Evolutionary conservation across 257 asterid species (phyloP), one percentile per base, ranked within the genome.

Genomic region (Cruciata laevipes): DNA sequence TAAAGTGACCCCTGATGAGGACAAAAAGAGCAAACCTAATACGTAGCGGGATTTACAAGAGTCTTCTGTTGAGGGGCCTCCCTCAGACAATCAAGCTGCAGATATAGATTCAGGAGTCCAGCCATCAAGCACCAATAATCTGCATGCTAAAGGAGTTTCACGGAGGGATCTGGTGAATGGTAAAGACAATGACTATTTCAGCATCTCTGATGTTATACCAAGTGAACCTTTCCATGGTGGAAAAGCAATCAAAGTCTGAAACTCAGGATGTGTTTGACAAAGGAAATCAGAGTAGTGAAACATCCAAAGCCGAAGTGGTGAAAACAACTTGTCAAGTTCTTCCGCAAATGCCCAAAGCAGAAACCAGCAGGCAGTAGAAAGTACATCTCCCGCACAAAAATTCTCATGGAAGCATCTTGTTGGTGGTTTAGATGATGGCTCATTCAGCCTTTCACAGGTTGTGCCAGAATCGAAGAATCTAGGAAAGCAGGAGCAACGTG

Each of bases 391-490:
- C 88, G 64, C 73, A 66, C 83, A 87, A 53, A 86, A 81, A 72
- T 83, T 83, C 58, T 83, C 97, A 11, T 89, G 97, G 96, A 69
- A 81, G 65, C 86, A 87, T 67, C 80, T 89, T 68, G 81, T 92
- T 71, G 82, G 75, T 40, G 83, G 78, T 75, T 6, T 85, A 55
- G 79, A 32, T 33, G 74, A 57, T 64, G 87, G 78, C 61, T 71
- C 91, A 2, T 92, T 92, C 81, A 87, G 81, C 77, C 73, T 92
- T 67, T 77, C 89, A 5, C 91, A 87, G 33, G 69, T 89, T 79
- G 71, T 86, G 67, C 93, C 95, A 5, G 74, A 68, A 53, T 63
- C 44, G 5, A 65, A 79, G 42, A 64, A 12, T 13, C 51, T 21
- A 49, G 82, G 74, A 70, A 80, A 83, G 20, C 88, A 65, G 60